Evolutionary conservation across 2,329 filamentous ascomycete genomes (phyloP).

Genomic region (Verticillium nonalfalfae): DNA sequence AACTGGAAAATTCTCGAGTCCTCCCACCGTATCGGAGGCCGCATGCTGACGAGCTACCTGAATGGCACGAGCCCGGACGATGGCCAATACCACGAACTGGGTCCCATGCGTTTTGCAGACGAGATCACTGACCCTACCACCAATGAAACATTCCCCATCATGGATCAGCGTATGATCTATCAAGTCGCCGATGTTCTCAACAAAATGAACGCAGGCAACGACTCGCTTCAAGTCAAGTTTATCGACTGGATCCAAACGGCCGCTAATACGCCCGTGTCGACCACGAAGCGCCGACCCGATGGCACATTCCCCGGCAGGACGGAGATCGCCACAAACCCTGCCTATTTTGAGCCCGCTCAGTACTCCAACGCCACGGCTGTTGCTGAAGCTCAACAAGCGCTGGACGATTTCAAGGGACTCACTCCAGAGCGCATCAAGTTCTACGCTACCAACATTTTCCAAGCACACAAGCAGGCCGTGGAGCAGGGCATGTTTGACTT

Average conservation of each 20-base stretch:
- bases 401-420: constrained; percentile 19
- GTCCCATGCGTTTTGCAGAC: constrained; percentile 36
- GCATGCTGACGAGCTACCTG: constrained; percentile 34
- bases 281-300: constrained; percentile 17
- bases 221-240: constrained; percentile 27
- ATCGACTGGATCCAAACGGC: constrained; percentile 32
- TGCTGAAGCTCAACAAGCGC: constrained; percentile 13
- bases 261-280: constrained; percentile 22
- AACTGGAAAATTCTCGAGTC: constrained; percentile 39
- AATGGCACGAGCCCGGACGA: constrained; percentile 23
- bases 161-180: constrained; percentile 34
- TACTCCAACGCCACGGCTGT: constrained; percentile 18
- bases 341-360: constrained; percentile 3
- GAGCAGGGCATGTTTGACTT: constrained; percentile 20
- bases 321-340: constrained; percentile 15
- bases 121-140: constrained; percentile 29
- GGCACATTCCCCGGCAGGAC: constrained; percentile 17
- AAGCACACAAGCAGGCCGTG: constrained; percentile 21
- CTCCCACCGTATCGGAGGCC: constrained; percentile 30
- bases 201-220: constrained; percentile 25
- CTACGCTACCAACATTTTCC: constrained; percentile 20
- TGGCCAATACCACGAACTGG: constrained; percentile 28
- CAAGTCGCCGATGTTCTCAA: constrained; percentile 33
- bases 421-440: constrained; percentile 13
- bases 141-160: constrained; percentile 32